Evolutionary conservation across 108 stramenopile genomes (phyloP).

Genomic region (Cylindrotheca closterium): DNA sequence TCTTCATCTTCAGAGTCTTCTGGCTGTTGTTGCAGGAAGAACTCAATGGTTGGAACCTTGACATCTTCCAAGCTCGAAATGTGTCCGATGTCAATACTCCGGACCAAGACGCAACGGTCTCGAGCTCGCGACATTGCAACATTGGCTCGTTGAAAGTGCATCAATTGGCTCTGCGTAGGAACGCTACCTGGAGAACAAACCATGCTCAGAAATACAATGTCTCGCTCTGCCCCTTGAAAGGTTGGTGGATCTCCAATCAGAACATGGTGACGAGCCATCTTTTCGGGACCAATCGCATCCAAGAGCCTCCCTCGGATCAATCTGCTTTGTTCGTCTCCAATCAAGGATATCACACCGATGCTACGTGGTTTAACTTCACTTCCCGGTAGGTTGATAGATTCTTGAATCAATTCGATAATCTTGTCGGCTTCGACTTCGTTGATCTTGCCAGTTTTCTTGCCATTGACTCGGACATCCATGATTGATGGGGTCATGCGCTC

Average conservation of each 20-base stretch:
- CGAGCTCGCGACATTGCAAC: slow-evolving; percentile 60
- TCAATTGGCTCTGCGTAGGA: slow-evolving; percentile 49
- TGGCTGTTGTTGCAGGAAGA: slow-evolving; percentile 26
- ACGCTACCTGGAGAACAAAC: slow-evolving; percentile 53
- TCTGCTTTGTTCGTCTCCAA: slow-evolving; percentile 63
- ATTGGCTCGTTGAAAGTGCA: slow-evolving; percentile 58
- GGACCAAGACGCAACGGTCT: slow-evolving; percentile 52
- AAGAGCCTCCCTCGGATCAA: slow-evolving; percentile 55
- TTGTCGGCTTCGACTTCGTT: slow-evolving; percentile 51
- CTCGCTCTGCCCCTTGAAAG: slow-evolving; percentile 67
- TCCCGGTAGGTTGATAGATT: slow-evolving; percentile 10
- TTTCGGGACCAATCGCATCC: slow-evolving; percentile 47
- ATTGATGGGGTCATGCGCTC: slow-evolving; percentile 49
- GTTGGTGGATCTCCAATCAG: slow-evolving; percentile 57
- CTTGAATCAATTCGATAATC: slow-evolving; percentile 43
- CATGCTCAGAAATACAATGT: slow-evolving; percentile 60
- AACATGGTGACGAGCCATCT: slow-evolving; percentile 45
- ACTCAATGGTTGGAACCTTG: slow-evolving; percentile 51
- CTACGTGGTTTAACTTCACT: slow-evolving; percentile 20
- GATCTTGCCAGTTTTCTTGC: slow-evolving; percentile 49
- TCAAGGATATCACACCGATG: slow-evolving; percentile 61
- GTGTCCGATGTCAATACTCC: slow-evolving; percentile 46
- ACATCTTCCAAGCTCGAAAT: slow-evolving; percentile 49
- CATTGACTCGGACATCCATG: slow-evolving; percentile 44
- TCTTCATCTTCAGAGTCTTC: not conserved